These are phyloP conservation scores for Fusarium kyushuense DNA, from an alignment of 2,329 filamentous ascomycete species.

Conservation along the genomic window DNA sequence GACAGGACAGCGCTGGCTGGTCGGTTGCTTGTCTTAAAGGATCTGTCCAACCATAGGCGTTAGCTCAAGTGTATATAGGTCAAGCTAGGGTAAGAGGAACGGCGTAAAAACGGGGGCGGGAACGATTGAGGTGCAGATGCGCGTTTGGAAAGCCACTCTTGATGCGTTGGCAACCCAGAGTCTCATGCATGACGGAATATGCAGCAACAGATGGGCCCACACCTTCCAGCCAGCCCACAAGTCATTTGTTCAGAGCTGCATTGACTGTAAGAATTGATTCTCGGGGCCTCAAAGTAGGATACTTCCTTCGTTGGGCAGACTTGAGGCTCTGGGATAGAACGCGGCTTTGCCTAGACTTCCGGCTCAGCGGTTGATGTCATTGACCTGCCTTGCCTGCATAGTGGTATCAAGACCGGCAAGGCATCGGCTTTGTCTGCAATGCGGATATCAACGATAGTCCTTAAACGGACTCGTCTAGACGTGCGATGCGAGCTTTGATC, in stretches of 20 bases:
- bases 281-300: slow-evolving; percentile 35
- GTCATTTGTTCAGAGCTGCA: slow-evolving; percentile 21
- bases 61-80: slow-evolving; percentile 52
- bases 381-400: slow-evolving; percentile 11
- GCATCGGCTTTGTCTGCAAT: slow-evolving; percentile 19
- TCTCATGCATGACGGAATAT: slow-evolving; percentile 70
- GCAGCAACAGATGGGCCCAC: slow-evolving; percentile 59
- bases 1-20: slow-evolving; percentile 41
- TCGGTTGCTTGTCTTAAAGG: slow-evolving; percentile 44
- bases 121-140: slow-evolving; percentile 46
- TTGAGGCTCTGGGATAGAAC: slow-evolving; percentile 5
- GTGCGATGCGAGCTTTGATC: slow-evolving; percentile 30
- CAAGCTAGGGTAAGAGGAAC: slow-evolving; percentile 43
- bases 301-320: slow-evolving; percentile 22
- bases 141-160: slow-evolving; percentile 51
- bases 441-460: slow-evolving; percentile 2
- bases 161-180: slow-evolving; percentile 54
- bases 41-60: slow-evolving; percentile 55
- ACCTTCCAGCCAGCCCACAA: slow-evolving; percentile 41
- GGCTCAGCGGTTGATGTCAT: slow-evolving; percentile 11
- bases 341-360: neutral
- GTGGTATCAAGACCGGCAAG: slow-evolving; percentile 22
- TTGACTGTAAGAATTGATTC: slow-evolving; percentile 26
- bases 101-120: slow-evolving; percentile 40
- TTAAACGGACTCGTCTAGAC: slow-evolving; percentile 28